Base-by-base conservation (phyloP, 2,329 filamentous ascomycete genomes). In the Pyricularia grisea region DNA sequence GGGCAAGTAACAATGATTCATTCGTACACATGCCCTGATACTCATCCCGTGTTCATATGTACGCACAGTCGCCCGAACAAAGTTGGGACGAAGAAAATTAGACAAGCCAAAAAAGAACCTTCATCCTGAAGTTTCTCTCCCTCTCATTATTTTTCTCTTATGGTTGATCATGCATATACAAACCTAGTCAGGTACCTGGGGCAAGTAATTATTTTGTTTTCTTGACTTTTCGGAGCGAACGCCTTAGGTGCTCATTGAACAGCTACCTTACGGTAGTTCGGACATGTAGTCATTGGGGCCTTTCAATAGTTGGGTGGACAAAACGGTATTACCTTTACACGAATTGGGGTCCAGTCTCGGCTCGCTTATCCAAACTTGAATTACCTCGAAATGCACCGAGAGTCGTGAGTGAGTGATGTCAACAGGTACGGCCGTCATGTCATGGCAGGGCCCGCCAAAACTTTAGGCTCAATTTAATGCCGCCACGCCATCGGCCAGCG, bases 81-180 rank as follows among this genome's bases (percentile, higher is more conserved):
- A 30, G 65, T 25, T 33, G 65, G 65, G 65, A 31, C 30, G 55
- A 67, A 50, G 27, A 67, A 68, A 65, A 65, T 67, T 25, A 50
- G 50, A 27, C 60, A 28, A 30, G 25, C 36, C 65, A 67, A 23
- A 67, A 63, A 65, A 67, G 36, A n/a, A 55, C 42, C 42, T 55
- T 55, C 42, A 55, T 55, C 20, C 42, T 55, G 42, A 55, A 55
- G 42, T 55, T 55, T 55, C 42, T 55, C 20, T 55, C 20, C 7
- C 4, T 55, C n/a, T n/a, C 20, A n/a, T 55, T 55, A 9, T 1
- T 55, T n/a, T 5, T 7, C 11, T n/a, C 33, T 17, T 17, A 5
- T 17, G 33, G 20, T 55, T 17, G 6, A n/a, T 10, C 42, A 55
- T 55, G 42, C 42, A 55, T 55, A 55, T 6, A 20, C 42, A 55